Evolutionary conservation across 2,329 filamentous ascomycete genomes (phyloP).

Genomic region (Aspergillus sojae): DNA sequence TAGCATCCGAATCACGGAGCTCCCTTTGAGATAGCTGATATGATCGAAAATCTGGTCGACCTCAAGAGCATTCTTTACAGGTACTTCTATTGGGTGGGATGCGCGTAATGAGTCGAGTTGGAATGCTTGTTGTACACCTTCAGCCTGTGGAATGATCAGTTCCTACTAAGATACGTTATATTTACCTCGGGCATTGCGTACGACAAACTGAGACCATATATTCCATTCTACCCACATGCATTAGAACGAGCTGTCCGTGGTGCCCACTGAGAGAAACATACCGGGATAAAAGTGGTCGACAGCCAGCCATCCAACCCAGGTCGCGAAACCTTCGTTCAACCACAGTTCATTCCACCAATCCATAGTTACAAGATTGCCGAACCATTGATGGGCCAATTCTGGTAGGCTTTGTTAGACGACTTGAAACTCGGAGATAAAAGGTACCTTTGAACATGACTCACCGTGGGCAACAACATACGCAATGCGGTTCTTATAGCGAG

Average conservation of each 20-base stretch:
- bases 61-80: slow-evolving; percentile 88
- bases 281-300: slow-evolving; percentile 85
- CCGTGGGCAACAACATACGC: slow-evolving; percentile 95
- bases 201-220: slow-evolving; percentile 94
- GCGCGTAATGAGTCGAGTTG: slow-evolving; percentile 85
- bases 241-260: slow-evolving; percentile 20
- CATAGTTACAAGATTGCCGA: slow-evolving; percentile 94
- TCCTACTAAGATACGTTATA: slow-evolving; percentile 34
- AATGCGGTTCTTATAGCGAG: slow-evolving; percentile 87
- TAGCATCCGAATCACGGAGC: slow-evolving; percentile 94
- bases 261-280: slow-evolving; percentile 31
- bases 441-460: slow-evolving; percentile 25
- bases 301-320: slow-evolving; percentile 95
- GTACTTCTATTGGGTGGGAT: slow-evolving; percentile 94
- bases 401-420: not conserved
- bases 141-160: slow-evolving; percentile 61
- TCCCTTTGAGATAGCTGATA: slow-evolving; percentile 96
- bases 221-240: slow-evolving; percentile 71
- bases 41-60: slow-evolving; percentile 98
- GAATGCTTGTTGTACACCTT: slow-evolving; percentile 90
- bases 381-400: slow-evolving; percentile 96
- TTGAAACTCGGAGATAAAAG: not conserved
- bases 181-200: slow-evolving; percentile 62
- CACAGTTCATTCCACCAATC: slow-evolving; percentile 95
- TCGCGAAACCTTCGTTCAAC: slow-evolving; percentile 96